These are phyloP conservation scores for Amaranthus cruentus DNA, from an alignment of 148 eudicot genomes.

Conservation along the genomic window DNA sequence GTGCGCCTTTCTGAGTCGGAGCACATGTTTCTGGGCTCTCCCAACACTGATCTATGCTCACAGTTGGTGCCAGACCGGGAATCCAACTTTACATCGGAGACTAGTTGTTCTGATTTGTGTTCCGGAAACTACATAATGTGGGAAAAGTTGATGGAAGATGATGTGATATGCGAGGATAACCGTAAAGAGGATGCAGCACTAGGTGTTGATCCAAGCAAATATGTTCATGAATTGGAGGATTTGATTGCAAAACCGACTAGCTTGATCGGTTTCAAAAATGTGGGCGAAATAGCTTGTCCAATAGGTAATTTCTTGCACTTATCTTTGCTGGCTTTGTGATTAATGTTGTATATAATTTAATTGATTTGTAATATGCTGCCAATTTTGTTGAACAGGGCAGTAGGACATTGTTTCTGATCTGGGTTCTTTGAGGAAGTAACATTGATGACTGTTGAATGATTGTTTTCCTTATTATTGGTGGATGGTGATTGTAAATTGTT, in stretches of 20 bases:
- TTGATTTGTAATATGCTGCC: neutral
- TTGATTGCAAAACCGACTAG: constrained; percentile 37
- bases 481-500: too few relatives aligned
- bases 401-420: constrained; percentile 3
- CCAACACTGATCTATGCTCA: constrained; percentile 17
- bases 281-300: constrained; percentile 30
- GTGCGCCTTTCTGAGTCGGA: constrained; percentile 33
- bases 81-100: constrained; percentile 25
- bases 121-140: constrained; percentile 49
- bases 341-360: neutral
- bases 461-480: neutral
- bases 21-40: constrained; percentile 23
- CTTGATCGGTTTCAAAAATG: constrained; percentile 18
- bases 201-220: constrained; percentile 22
- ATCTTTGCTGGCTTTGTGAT: neutral
- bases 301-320: constrained; percentile 8
- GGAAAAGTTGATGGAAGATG: constrained; percentile 72
- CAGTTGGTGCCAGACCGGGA: constrained; percentile 22
- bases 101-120: constrained; percentile 25
- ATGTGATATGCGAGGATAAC: constrained; percentile 40
- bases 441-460: neutral
- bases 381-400: constrained; percentile 17
- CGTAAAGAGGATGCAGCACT: constrained; percentile 11
- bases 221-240: constrained; percentile 46
- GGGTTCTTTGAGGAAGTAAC: neutral